Percentiles rank a stretch among this genome's conserved stretches.
These are phyloP conservation scores for Comarum palustre DNA, from an alignment of 306 rosid genomes.

Conservation along the genomic window DNA sequence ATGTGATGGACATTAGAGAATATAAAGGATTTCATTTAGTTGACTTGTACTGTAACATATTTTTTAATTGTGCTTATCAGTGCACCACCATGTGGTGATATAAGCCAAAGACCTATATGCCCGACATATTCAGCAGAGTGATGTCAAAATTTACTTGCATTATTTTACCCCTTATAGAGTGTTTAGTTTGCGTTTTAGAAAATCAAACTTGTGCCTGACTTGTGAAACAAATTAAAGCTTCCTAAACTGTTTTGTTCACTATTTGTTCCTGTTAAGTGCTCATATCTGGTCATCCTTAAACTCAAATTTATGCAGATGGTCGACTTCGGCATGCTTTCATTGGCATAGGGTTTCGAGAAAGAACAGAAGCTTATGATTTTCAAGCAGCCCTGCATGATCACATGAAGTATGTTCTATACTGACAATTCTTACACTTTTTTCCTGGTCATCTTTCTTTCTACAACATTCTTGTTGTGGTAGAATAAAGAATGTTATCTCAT, in stretches of 20 bases:
- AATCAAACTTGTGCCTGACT: not conserved
- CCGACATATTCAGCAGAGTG: not conserved
- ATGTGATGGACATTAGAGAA: not conserved
- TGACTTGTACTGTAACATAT: not conserved
- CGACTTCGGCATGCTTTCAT: slow-evolving; percentile 93
- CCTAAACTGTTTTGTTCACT: not conserved
- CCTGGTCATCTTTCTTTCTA: slow-evolving; percentile 6
- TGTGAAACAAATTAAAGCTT: not conserved
- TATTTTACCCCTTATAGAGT: not conserved
- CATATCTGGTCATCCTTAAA: slow-evolving; percentile 7
- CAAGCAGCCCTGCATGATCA: slow-evolving; percentile 97
- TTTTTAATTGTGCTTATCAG: not conserved
- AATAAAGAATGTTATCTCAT: not conserved
- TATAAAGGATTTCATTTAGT: not conserved
- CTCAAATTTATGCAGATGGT: slow-evolving; percentile 56
- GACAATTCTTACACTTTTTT: slow-evolving; percentile 22
- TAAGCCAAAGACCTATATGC: not conserved
- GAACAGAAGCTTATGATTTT: slow-evolving; percentile 96
- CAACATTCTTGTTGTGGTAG: slow-evolving; percentile 2
- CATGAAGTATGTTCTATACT: slow-evolving; percentile 64
- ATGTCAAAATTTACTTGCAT: not conserved
- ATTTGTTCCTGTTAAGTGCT: not conserved
- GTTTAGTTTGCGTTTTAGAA: not conserved
- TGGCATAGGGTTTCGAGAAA: slow-evolving; percentile 92
- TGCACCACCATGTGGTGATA: not conserved